A percentile compares a stretch with the other conserved stretches of the same genome.
Conservation (phyloP, 805 yeast species). For the Clavispora vitiphila region DNA sequence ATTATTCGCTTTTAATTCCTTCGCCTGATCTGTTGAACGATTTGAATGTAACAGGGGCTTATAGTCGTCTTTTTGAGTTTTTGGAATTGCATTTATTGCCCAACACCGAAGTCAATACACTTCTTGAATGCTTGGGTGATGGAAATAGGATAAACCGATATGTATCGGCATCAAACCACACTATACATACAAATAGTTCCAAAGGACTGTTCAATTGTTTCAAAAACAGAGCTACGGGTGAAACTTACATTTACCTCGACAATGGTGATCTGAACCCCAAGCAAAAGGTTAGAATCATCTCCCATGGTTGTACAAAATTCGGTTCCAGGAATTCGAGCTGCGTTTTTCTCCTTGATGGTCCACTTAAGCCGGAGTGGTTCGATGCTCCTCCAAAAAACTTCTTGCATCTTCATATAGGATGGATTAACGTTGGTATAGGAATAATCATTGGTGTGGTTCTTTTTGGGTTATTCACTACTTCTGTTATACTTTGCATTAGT, state of each 20-base stretch:
- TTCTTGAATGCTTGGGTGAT: constrained; percentile 44
- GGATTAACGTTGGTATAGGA: constrained; percentile 65
- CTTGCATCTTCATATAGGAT: constrained; percentile 59
- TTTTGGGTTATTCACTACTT: constrained; percentile 20
- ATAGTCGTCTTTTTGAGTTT: constrained; percentile 46
- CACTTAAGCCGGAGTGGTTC: constrained; percentile 63
- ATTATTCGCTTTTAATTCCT: constrained; percentile 68
- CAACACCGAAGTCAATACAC: constrained; percentile 41
- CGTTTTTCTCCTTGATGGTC: constrained; percentile 61
- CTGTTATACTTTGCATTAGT: constrained; percentile 14
- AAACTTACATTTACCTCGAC: constrained; percentile 7
- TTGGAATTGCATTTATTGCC: constrained; percentile 68
- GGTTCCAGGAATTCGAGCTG: constrained; percentile 36
- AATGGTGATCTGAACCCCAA: constrained; percentile 24
- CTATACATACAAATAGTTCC: constrained; percentile 12
- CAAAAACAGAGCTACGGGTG: constrained; percentile 8
- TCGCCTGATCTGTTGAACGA: constrained; percentile 49
- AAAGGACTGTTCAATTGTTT: constrained; percentile 10
- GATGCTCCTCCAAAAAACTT: constrained; percentile 35
- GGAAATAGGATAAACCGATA: constrained; percentile 1
- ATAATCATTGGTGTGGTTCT: constrained; percentile 54
- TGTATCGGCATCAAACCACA: constrained; percentile 3
- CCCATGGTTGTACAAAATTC: constrained; percentile 53
- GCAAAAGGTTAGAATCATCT: constrained; percentile 53
- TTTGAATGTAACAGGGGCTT: constrained; percentile 44